These are phyloP conservation scores for Wilcoxina mikolae DNA, from an alignment of 495 filamentous ascomycete species.

Conservation along the genomic window DNA sequence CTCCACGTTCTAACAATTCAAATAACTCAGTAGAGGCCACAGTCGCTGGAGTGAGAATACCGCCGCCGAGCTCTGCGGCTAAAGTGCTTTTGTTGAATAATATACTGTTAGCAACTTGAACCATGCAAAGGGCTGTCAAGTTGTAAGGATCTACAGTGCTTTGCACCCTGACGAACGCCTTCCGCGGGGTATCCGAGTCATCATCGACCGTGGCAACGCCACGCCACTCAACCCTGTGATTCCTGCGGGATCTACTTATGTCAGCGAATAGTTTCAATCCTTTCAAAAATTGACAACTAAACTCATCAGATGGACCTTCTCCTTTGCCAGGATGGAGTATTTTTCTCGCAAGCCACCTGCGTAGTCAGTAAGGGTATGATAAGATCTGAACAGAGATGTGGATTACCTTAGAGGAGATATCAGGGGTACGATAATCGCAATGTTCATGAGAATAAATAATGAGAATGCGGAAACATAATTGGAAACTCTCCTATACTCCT, in stretches of 20 bases:
- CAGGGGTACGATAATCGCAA: conserved; percentile 16
- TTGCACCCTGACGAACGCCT: conserved; percentile 16
- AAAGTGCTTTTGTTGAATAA: conserved; percentile 14
- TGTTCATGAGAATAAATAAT: conserved; percentile 21
- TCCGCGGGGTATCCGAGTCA: conserved; percentile 20
- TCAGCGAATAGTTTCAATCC: background rate
- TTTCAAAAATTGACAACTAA: background rate
- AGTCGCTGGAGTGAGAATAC: conserved; percentile 21
- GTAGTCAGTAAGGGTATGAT: background rate
- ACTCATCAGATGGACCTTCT: conserved; percentile 22
- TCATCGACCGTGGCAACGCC: conserved; percentile 26
- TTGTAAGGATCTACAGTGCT: conserved; percentile 21
- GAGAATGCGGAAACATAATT: conserved; percentile 20
- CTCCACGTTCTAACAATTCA: conserved; percentile 18
- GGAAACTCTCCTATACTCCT: conserved; percentile 16
- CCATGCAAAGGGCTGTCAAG: conserved; percentile 18
- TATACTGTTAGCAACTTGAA: conserved; percentile 22
- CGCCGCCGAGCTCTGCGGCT: conserved; percentile 19
- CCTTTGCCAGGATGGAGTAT: conserved; percentile 13
- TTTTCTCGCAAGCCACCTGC: conserved; percentile 22
- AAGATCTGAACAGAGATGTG: background rate
- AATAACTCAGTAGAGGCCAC: conserved; percentile 22
- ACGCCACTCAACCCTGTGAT: conserved; percentile 22
- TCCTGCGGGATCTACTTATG: conserved; percentile 9
- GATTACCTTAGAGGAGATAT: conserved; percentile 21